Evolutionary conservation across 2,329 filamentous ascomycete genomes (phyloP).

Genomic region (Aspergillus neoniger): DNA sequence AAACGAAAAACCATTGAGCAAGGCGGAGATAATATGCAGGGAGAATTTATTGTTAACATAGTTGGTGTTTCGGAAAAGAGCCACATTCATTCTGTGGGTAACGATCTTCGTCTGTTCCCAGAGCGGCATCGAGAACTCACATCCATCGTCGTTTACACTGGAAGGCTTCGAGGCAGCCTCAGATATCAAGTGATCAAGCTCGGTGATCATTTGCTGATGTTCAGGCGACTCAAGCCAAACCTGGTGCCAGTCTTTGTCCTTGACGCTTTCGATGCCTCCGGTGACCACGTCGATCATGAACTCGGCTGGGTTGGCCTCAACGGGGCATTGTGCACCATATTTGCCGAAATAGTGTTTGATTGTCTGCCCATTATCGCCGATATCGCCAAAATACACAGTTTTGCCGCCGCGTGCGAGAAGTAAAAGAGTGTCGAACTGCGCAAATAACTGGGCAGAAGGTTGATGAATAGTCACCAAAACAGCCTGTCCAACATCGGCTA

Average conservation of each 20-base stretch:
- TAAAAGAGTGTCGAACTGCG: constrained; percentile 68
- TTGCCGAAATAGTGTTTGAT: constrained; percentile 64
- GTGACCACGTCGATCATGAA: constrained; percentile 60
- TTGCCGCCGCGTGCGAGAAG: constrained; percentile 63
- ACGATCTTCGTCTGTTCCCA: not conserved
- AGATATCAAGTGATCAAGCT: not conserved
- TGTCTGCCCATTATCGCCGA: constrained; percentile 57
- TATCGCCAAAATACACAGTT: constrained; percentile 66
- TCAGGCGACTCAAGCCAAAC: not conserved
- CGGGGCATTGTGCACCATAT: constrained; percentile 53
- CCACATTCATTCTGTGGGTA: not conserved
- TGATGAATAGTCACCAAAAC: constrained; percentile 93
- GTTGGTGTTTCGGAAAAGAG: not conserved
- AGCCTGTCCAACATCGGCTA: constrained; percentile 81
- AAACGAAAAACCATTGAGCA: not conserved
- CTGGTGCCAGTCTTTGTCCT: not conserved
- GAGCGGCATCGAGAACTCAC: not conserved
- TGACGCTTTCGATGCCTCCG: not conserved
- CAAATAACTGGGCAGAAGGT: constrained; percentile 86
- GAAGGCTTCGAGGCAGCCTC: not conserved
- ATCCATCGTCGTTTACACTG: not conserved
- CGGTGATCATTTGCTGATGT: not conserved
- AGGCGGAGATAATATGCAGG: not conserved
- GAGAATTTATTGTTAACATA: not conserved
- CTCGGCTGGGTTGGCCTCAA: constrained; percentile 68